These are phyloP conservation scores for Debaryomycetaceae sp. DNA, from an alignment of 1,139 yeast genomes.

Conservation along the genomic window DNA sequence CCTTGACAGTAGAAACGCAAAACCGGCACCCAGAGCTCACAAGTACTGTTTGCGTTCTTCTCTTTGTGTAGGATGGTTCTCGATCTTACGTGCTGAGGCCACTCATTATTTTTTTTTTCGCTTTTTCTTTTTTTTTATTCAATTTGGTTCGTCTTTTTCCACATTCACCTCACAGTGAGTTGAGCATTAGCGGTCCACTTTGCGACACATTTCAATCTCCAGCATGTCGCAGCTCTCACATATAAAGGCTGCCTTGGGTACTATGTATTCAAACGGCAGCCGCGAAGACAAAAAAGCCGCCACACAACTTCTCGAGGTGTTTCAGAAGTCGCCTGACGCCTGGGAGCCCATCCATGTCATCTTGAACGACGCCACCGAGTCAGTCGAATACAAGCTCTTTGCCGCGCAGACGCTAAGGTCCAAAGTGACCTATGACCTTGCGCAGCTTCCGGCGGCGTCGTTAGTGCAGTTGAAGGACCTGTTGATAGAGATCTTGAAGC, in stretches of 20 bases:
- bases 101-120: too few relatives aligned
- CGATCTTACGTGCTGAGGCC: too few relatives aligned
- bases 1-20: too few relatives aligned
- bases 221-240: too few relatives aligned
- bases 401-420: constrained; percentile 89
- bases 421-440: constrained; percentile 77
- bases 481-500: constrained; percentile 50
- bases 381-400: constrained; percentile 64
- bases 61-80: too few relatives aligned
- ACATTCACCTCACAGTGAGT: too few relatives aligned
- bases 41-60: too few relatives aligned
- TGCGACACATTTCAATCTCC: too few relatives aligned
- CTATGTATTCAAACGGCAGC: constrained; percentile 56
- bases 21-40: too few relatives aligned
- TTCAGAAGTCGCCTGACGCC: constrained; percentile 75
- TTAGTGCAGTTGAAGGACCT: constrained; percentile 57
- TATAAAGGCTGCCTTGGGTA: constrained; percentile 48
- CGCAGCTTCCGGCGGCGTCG: constrained; percentile 57
- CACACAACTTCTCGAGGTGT: constrained; percentile 63
- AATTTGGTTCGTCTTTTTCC: too few relatives aligned
- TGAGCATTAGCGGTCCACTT: too few relatives aligned
- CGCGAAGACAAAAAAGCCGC: constrained; percentile 56
- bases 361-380: constrained; percentile 18
- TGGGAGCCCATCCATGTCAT: constrained; percentile 53
- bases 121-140: too few relatives aligned